Evolutionary conservation across 805 yeast species (phyloP), one percentile per base, ranked within the genome.

Genomic region (Teunomyces aglyptinius): DNA sequence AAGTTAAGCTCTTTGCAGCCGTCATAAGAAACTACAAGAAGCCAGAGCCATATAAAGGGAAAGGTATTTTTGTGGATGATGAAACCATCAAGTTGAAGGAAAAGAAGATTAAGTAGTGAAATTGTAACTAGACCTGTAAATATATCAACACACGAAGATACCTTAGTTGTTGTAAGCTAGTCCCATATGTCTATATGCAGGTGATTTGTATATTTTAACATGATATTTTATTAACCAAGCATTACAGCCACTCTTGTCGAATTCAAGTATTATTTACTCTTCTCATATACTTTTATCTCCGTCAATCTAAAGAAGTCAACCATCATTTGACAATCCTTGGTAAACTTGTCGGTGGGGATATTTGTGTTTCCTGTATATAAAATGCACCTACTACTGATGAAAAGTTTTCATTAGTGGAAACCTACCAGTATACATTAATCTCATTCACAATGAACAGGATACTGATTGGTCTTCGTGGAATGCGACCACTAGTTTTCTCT

Each of bases 1-100:
- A 85, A 62, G 91, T 94, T 41, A 85, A 82, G 61, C 76, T 85
- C 45, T 89, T 88, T 68, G 99, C 98, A 15, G 96, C 96, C 12
- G 81, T 82, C 47, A 76, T 94, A 54, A 84, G 98, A 66, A 81
- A 80, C 57, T 82, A 82, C 75, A 89, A 88, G 64, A 96, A 96
- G 50, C 99, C 99, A 39, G 99, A 94, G 72, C 97, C 97, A 33
- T 94, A 94, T 68, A 94, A 94, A 73, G 99, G 99, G 64, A 95
- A 95, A 58, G 99, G 99, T 62, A 86, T 94, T 42, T 94, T 86
- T 64, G 85, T 94, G 43, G 87, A 91, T 67, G 86, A 83, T 60
- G 98, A 94, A 73, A 89, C 95, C 42, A 86, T 94, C 66, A 84
- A 82, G 64, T 76, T 92, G 62, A 94, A 94, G 79, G 89, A 85